Evolutionary conservation across 1,139 yeast species (phyloP).

Genomic region (Hanseniaspora sp.): DNA sequence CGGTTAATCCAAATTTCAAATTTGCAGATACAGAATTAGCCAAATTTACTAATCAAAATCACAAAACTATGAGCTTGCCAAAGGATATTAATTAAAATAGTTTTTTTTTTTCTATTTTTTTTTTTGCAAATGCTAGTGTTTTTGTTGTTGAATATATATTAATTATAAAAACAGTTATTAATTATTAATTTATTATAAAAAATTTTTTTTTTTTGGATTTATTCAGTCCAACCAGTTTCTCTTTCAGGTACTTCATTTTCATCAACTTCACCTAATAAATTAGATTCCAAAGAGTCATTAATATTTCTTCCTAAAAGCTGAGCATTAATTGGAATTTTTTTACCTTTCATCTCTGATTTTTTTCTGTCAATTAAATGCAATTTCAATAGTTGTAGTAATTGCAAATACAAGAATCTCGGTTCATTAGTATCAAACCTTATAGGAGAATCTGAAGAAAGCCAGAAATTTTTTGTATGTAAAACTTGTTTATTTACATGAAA

Average conservation of each 20-base stretch:
- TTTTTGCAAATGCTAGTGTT: too few species aligned
- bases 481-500: conserved; percentile 25
- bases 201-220: not conserved
- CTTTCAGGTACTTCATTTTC: not conserved
- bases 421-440: conserved; percentile 55
- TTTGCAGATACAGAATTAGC: conserved; percentile 61
- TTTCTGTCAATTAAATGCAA: not conserved
- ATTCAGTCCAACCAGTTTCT: not conserved
- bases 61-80: conserved; percentile 26
- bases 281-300: too few species aligned
- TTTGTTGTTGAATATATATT: too few species aligned
- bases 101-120: not conserved
- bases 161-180: too few species aligned
- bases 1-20: conserved; percentile 38
- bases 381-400: conserved; percentile 17
- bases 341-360: not conserved
- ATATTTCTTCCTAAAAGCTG: not conserved
- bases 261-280: not conserved
- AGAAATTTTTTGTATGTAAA: conserved; percentile 30
- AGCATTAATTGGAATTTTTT: not conserved
- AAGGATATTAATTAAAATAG: conserved; percentile 8
- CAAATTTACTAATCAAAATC: conserved; percentile 40
- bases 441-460: conserved; percentile 58
- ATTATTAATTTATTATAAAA: too few species aligned
- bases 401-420: conserved; percentile 46